A percentile compares a stretch with the other conserved stretches of the same genome.
These are phyloP conservation scores for Magnaporthales sp. DNA, from an alignment of 2,329 filamentous ascomycete genomes.

Conservation along the genomic window DNA sequence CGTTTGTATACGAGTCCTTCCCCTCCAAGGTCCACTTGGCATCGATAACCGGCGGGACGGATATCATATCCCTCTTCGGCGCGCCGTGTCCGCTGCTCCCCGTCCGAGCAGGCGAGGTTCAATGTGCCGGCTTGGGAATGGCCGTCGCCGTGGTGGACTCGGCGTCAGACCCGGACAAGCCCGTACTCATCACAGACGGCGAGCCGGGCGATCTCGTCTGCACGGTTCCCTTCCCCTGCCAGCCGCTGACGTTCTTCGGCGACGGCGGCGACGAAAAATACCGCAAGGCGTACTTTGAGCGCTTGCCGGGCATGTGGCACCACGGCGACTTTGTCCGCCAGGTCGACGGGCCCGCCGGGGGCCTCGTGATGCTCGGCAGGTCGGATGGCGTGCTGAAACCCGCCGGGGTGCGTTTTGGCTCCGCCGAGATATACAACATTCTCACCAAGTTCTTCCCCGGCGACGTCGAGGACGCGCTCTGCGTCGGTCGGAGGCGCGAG, in stretches of 20 bases:
- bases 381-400: slow-evolving; percentile 93
- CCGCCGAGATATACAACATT: slow-evolving; percentile 95
- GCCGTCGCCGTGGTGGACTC: slow-evolving; percentile 56
- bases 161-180: slow-evolving; percentile 42
- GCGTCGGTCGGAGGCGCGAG: slow-evolving; percentile 66
- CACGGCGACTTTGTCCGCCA: slow-evolving; percentile 84
- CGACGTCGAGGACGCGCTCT: slow-evolving; percentile 78
- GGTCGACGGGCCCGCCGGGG: slow-evolving; percentile 57
- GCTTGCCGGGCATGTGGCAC: slow-evolving; percentile 75
- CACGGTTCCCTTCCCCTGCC: slow-evolving; percentile 76
- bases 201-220: slow-evolving; percentile 86
- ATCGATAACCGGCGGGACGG: slow-evolving; percentile 91
- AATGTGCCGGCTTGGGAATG: slow-evolving; percentile 73
- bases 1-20: slow-evolving; percentile 80
- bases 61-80: slow-evolving; percentile 93
- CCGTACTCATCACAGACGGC: slow-evolving; percentile 40
- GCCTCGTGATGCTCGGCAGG: slow-evolving; percentile 82
- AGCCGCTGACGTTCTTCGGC: slow-evolving; percentile 87
- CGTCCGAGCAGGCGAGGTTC: slow-evolving; percentile 65
- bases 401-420: slow-evolving; percentile 82
- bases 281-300: slow-evolving; percentile 76
- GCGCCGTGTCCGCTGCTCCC: slow-evolving; percentile 70
- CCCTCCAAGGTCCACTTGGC: slow-evolving; percentile 74
- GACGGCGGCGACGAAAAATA: slow-evolving; percentile 67
- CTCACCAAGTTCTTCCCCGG: slow-evolving; percentile 71